These are phyloP conservation scores for Diaporthe aspalathi DNA, from an alignment of 2,329 filamentous ascomycete genomes.

Conservation along the genomic window DNA sequence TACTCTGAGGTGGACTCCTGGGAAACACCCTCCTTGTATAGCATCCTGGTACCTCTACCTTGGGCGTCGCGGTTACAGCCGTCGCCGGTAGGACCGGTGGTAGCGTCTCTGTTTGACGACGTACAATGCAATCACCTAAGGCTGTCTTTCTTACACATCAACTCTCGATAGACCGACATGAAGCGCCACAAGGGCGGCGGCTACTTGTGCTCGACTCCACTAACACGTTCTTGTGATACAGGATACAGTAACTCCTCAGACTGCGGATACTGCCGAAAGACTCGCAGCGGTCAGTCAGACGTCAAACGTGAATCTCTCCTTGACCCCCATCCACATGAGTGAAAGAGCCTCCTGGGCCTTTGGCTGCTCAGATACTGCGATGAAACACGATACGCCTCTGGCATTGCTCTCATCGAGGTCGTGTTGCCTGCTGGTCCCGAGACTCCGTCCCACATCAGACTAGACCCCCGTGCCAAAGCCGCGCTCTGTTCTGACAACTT, in stretches of 20 bases:
- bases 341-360: constrained; percentile 13
- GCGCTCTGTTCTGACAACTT: constrained; percentile 27
- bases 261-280: constrained; percentile 65
- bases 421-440: not conserved
- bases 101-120: not conserved
- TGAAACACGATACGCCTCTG: not conserved
- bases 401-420: not conserved
- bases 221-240: constrained; percentile 43
- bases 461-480: not conserved
- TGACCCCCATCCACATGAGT: constrained; percentile 27
- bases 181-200: constrained; percentile 8
- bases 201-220: constrained; percentile 18
- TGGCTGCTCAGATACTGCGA: not conserved
- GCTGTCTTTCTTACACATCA: not conserved
- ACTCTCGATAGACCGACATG: not conserved
- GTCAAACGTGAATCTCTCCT: constrained; percentile 56
- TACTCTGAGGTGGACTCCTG: not conserved
- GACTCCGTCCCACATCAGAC: not conserved
- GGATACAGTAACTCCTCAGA: constrained; percentile 64
- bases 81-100: not conserved
- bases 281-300: constrained; percentile 59
- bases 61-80: not conserved
- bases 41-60: not conserved
- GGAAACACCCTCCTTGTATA: not conserved
- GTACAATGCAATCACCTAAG: constrained; percentile 12